phyloP scores from a whole-genome alignment of 768 basidiomycete genomes.

The Guyanaporus albipodus region DNA sequence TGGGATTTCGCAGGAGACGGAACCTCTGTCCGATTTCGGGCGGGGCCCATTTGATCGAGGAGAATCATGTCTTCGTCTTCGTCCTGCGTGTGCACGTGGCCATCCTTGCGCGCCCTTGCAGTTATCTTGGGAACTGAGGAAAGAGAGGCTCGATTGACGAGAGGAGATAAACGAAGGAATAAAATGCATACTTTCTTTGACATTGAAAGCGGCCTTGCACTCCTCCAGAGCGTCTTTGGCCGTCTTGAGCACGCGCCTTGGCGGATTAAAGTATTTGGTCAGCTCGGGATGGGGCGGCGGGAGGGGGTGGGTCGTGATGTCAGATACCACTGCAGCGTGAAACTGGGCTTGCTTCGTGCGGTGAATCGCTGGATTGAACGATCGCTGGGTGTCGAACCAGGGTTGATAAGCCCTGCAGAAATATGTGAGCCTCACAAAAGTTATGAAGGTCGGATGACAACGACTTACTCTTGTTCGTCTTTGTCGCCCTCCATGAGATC shows the following conservation, averaged over 20 bases:
- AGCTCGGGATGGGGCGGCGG: constrained; percentile 85
- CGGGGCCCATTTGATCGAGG: constrained; percentile 37
- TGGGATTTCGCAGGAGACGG: constrained; percentile 8
- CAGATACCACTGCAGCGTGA: constrained; percentile 75
- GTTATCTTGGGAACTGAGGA: constrained; percentile 60
- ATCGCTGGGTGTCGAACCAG: constrained; percentile 76
- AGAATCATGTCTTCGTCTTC: constrained; percentile 60
- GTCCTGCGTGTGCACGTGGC: constrained; percentile 56
- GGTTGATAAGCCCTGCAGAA: constrained; percentile 49
- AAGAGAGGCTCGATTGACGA: neutral
- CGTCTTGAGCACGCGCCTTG: constrained; percentile 60
- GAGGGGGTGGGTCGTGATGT: constrained; percentile 70
- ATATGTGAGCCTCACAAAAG: constrained; percentile 1
- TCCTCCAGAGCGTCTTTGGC: constrained; percentile 53
- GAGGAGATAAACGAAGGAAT: neutral
- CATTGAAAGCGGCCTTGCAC: constrained; percentile 64
- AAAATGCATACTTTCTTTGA: constrained; percentile 62
- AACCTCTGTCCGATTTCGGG: constrained; percentile 14
- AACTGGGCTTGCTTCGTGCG: constrained; percentile 91
- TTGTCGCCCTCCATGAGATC: constrained; percentile 74
- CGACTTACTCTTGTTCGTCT: constrained; percentile 66
- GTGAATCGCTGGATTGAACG: constrained; percentile 89
- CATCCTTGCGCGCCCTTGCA: constrained; percentile 54
- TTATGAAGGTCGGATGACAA: neutral
- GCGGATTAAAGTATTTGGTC: constrained; percentile 79